phyloP scores from a whole-genome alignment of 2,329 filamentous ascomycete genomes.

The Colletotrichum nymphaeae region DNA sequence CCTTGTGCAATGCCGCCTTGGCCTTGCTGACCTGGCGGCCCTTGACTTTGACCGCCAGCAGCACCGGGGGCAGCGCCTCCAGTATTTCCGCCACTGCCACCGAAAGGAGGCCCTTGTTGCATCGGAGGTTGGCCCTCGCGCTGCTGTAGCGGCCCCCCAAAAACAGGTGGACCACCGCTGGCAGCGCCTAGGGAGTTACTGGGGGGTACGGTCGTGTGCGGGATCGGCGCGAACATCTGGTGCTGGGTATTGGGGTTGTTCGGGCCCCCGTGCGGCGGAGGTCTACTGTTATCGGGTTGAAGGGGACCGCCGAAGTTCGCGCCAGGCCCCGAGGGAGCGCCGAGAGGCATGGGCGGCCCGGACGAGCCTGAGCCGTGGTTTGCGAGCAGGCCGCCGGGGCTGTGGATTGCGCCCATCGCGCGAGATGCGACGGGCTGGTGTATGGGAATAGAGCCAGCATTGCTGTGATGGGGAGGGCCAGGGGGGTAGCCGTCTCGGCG shows the following conservation, averaged over 20 bases:
- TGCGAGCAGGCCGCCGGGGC: constrained; percentile 87
- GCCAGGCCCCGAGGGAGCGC: constrained; percentile 62
- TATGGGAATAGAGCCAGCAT: constrained; percentile 87
- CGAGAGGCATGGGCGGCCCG: constrained; percentile 62
- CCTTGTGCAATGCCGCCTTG: constrained; percentile 33
- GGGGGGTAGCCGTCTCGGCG: constrained; percentile 74
- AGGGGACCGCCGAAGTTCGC: constrained; percentile 66
- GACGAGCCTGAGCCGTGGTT: constrained; percentile 75
- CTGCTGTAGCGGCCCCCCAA: constrained; percentile 75
- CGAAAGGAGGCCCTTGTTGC: constrained; percentile 68
- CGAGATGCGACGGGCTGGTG: constrained; percentile 93
- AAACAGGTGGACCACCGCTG: constrained; percentile 71
- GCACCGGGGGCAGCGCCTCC: constrained; percentile 51
- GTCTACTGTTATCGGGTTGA: constrained; percentile 63
- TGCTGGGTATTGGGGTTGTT: constrained; percentile 59
- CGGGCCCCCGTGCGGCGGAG: constrained; percentile 62
- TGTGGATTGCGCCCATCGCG: constrained; percentile 85
- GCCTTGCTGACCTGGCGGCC: constrained; percentile 60
- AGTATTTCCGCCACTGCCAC: constrained; percentile 31
- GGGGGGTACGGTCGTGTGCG: constrained; percentile 62
- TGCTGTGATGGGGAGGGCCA: constrained; percentile 82
- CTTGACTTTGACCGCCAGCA: constrained; percentile 73
- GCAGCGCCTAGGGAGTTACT: constrained; percentile 67
- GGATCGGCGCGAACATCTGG: constrained; percentile 68
- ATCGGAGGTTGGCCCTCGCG: constrained; percentile 65